Percentiles rank a stretch among this genome's conserved stretches.
phyloP scores from a whole-genome alignment of 768 basidiomycete genomes.

The Astraeus odoratus region DNA sequence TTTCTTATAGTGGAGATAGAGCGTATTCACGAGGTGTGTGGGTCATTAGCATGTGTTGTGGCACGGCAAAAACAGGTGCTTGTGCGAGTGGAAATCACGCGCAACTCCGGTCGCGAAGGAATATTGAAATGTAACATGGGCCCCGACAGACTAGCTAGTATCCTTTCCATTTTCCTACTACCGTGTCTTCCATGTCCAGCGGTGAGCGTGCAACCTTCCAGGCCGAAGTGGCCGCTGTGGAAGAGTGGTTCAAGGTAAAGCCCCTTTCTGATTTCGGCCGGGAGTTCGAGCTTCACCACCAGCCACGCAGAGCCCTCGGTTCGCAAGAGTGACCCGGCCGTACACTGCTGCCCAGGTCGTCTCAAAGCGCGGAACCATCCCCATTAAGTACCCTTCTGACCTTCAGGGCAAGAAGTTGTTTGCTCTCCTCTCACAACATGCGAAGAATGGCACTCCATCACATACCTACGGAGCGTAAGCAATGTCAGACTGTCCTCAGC shows the following conservation, averaged over 20 bases:
- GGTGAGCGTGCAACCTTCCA: constrained; percentile 65
- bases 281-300: background rate
- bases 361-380: constrained; percentile 84
- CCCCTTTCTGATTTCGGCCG: constrained; percentile 9
- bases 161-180: constrained; percentile 20
- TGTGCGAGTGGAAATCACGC: constrained; percentile 32
- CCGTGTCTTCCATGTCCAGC: constrained; percentile 38
- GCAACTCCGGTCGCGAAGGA: background rate
- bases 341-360: constrained; percentile 94
- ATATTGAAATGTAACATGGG: constrained; percentile 2
- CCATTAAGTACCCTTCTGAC: constrained; percentile 82
- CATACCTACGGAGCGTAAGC: constrained; percentile 99
- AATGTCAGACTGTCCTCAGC: background rate
- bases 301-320: constrained; percentile 68
- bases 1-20: constrained; percentile 12
- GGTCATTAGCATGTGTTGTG: background rate
- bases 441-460: constrained; percentile 69
- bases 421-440: constrained; percentile 66
- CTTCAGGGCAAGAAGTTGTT: constrained; percentile 84
- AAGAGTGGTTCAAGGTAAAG: constrained; percentile 88
- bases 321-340: constrained; percentile 78
- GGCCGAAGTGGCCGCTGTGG: constrained; percentile 77
- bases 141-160: constrained; percentile 5
- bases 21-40: constrained; percentile 18
- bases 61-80: constrained; percentile 7